A percentile compares a stretch with the other conserved stretches of the same genome.
These are phyloP conservation scores for Solanum corneliomulleri DNA, from an alignment of 257 asterid species.

Conservation along the genomic window DNA sequence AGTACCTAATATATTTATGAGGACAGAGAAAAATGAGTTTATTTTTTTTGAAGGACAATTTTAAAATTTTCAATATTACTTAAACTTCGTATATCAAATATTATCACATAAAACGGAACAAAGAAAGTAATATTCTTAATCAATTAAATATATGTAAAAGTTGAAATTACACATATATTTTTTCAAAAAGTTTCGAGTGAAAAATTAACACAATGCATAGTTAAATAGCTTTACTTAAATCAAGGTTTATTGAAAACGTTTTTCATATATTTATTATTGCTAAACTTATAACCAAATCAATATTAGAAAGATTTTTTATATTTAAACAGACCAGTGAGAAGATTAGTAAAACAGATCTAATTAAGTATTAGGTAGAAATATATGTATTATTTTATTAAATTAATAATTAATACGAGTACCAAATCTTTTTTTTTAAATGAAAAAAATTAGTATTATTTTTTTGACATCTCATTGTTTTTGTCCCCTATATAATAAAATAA, in stretches of 20 bases:
- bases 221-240: not conserved
- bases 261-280: not conserved
- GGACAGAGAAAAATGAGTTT: no score
- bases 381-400: not conserved
- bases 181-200: not conserved
- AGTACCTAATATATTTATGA: no score
- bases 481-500: not conserved
- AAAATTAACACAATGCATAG: not conserved
- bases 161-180: not conserved
- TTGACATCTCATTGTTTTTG: not conserved
- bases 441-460: no score
- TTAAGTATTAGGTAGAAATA: not conserved
- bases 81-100: no score
- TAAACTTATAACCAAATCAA: not conserved
- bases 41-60: no score
- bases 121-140: not conserved
- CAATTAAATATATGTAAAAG: not conserved
- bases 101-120: no score
- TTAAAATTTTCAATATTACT: no score
- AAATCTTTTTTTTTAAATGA: no score
- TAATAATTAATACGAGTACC: not conserved
- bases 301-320: not conserved
- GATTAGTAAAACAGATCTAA: not conserved
- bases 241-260: rapidly evolving
- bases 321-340: not conserved